Evolutionary conservation across 305 asterid genomes (phyloP).

Genomic region (Fraxinus nigra): DNA sequence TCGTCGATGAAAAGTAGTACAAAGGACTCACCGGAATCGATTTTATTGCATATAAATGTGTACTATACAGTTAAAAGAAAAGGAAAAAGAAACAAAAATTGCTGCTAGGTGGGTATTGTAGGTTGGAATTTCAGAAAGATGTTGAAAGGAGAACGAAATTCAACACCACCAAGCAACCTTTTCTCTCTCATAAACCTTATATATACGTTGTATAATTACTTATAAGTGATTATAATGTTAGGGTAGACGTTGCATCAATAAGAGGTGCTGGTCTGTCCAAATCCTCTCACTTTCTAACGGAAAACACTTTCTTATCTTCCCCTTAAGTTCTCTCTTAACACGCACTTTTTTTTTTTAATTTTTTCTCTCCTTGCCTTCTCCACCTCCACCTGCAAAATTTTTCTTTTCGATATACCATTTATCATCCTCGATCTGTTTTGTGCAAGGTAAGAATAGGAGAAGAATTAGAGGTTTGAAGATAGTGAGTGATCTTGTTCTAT

Average conservation of each 20-base stretch:
- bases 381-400: background rate
- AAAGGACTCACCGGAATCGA: background rate
- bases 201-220: background rate
- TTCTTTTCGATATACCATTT: background rate
- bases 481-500: background rate
- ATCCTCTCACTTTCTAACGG: slow-evolving; percentile 65
- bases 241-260: slow-evolving; percentile 73
- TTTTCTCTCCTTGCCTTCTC: background rate
- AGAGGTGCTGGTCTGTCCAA: slow-evolving; percentile 64
- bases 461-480: background rate
- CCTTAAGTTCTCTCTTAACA: slow-evolving; percentile 24
- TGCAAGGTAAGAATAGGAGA: background rate
- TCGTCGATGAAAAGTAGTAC: background rate
- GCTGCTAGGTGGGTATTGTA: slow-evolving; percentile 59
- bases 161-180: slow-evolving; percentile 64
- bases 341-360: background rate
- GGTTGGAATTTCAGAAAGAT: slow-evolving; percentile 64
- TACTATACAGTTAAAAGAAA: background rate
- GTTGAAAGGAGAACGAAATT: slow-evolving; percentile 77
- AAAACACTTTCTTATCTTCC: slow-evolving; percentile 39
- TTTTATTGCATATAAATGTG: background rate
- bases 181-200: slow-evolving; percentile 18
- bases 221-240: slow-evolving; percentile 30
- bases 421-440: background rate
- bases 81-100: too few species aligned